Evolutionary conservation across 2,329 filamentous ascomycete genomes (phyloP).

Genomic region (Neonectria punicea): DNA sequence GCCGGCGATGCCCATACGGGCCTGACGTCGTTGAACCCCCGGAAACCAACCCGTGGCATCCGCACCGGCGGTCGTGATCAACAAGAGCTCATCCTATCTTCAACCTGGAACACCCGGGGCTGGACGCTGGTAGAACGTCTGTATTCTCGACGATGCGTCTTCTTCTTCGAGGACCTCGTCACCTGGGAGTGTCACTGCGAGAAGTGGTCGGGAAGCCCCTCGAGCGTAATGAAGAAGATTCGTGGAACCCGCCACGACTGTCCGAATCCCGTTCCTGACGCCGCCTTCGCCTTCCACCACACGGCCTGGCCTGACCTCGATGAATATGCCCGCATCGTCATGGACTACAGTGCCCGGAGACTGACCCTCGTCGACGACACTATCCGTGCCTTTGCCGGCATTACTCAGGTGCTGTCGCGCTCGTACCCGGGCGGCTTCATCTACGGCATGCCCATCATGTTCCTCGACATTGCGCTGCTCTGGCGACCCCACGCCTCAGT

Average conservation of each 20-base stretch:
- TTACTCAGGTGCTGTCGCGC: slow-evolving; percentile 54
- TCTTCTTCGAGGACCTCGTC: slow-evolving; percentile 55
- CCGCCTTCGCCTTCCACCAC: slow-evolving; percentile 53
- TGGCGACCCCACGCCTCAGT: slow-evolving; percentile 58
- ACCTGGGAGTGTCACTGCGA: slow-evolving; percentile 61
- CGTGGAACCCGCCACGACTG: slow-evolving; percentile 49
- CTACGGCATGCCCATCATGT: slow-evolving; percentile 59
- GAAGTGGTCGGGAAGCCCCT: slow-evolving; percentile 51
- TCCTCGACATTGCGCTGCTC: slow-evolving; percentile 56
- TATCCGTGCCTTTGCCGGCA: slow-evolving; percentile 54
- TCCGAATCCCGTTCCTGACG: slow-evolving; percentile 43
- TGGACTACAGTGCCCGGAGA: slow-evolving; percentile 55
- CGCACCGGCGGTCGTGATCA: slow-evolving; percentile 46
- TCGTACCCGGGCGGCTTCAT: slow-evolving; percentile 56
- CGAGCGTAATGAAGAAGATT: slow-evolving; percentile 45
- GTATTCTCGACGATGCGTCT: slow-evolving; percentile 56
- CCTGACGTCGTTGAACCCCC: slow-evolving; percentile 50
- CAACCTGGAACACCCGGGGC: slow-evolving; percentile 53
- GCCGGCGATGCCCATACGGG: slow-evolving; percentile 53
- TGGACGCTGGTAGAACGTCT: slow-evolving; percentile 58
- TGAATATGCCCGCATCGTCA: slow-evolving; percentile 56
- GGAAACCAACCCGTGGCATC: slow-evolving; percentile 42
- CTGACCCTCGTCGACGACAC: slow-evolving; percentile 55
- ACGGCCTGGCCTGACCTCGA: slow-evolving; percentile 58
- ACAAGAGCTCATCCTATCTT: slow-evolving; percentile 52